These are phyloP conservation scores for Jamesozyma spencerorum DNA, from an alignment of 805 yeast species.

Conservation along the genomic window DNA sequence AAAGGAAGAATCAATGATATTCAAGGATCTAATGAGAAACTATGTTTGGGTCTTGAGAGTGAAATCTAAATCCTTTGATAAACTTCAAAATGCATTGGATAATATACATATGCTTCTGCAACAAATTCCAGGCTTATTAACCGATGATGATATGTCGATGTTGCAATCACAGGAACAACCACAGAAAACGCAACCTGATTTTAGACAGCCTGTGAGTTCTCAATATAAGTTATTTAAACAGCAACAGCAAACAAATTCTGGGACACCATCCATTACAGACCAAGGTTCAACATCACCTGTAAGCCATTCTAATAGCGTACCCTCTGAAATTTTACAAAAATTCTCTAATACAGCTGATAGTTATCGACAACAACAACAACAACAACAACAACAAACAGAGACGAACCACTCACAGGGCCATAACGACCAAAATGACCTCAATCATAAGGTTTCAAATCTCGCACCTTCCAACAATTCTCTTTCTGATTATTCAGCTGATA, in stretches of 20 bases:
- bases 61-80: conserved; percentile 67
- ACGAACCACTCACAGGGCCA: neutral
- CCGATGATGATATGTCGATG: conserved; percentile 15
- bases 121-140: conserved; percentile 61
- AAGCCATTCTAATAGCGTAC: neutral
- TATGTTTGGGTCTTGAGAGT: conserved; percentile 71
- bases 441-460: no score
- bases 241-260: neutral
- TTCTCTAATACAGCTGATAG: neutral
- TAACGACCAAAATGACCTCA: no score
- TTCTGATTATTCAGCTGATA: no score
- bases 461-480: no score
- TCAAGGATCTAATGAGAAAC: conserved; percentile 59
- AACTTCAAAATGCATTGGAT: conserved; percentile 63
- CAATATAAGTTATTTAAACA: conserved; percentile 12
- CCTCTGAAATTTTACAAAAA: neutral
- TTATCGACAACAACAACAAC: neutral
- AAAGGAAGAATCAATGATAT: conserved; percentile 54
- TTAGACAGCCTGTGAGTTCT: conserved; percentile 5
- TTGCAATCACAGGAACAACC: neutral
- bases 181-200: neutral
- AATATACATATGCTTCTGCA: conserved; percentile 62
- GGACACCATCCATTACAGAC: conserved; percentile 9
- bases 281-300: conserved; percentile 6
- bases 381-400: neutral